Evolutionary conservation across 2,329 filamentous ascomycete genomes (phyloP), one percentile per base, ranked within the genome.

Genomic region (Colletotrichum liriopes): DNA sequence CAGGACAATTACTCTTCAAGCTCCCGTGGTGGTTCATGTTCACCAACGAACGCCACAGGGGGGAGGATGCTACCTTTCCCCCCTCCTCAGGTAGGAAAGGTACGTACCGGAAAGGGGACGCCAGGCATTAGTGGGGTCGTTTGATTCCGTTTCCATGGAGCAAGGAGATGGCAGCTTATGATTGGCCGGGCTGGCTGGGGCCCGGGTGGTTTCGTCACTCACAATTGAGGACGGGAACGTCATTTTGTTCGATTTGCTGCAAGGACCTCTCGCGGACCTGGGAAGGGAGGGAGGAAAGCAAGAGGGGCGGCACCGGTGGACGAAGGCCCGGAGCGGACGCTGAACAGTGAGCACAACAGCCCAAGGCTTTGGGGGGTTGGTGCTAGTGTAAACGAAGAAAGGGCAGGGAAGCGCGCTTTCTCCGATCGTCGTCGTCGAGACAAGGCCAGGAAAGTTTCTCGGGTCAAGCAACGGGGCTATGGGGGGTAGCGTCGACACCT

Each of bases 191-290:
- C n/a, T n/a, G n/a, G 39, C 16, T 41, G 20, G 56, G 14, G 56
- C 35, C 35, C 18, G 35, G 16, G 39, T 52, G 32, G 52, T 54
- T 68, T 62, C 51, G 64, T 60, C 69, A 65, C 43, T 65, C 69
- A 56, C 66, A 56, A 55, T 61, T 43, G 67, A 71, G 20, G 60
- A 52, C 60, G 32, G 45, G 59, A 60, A 73, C 72, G 72, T 73
- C 72, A 73, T 72, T 72, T 43, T 45, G 51, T 47, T 26, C 16
- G 62, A 16, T 58, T 71, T 73, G 37, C 61, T 63, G 63, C 59
- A 72, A 59, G 72, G 63, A 72, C 56, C 56, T 47, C 26, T 47
- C 26, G 58, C 39, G 52, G 35, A 20, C 12, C 26, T 23, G 64
- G 59, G 56, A 61, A 54, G 45, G 49, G 60, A 43, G 41, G 32